These are phyloP conservation scores for Boletus coccyginus DNA, from an alignment of 768 basidiomycete genomes.

Conservation along the genomic window DNA sequence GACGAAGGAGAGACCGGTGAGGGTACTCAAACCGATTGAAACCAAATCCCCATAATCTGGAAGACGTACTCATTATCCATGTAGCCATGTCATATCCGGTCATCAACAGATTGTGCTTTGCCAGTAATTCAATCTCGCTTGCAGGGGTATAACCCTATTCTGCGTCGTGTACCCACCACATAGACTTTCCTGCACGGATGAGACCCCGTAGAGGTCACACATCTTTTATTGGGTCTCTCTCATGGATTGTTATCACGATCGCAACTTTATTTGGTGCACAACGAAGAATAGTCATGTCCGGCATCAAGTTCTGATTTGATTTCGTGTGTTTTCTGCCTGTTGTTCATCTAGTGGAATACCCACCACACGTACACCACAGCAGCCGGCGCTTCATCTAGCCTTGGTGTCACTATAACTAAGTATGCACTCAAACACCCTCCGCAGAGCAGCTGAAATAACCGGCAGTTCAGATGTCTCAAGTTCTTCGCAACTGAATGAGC, in stretches of 20 bases:
- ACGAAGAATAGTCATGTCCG: not conserved
- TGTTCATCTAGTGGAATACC: not conserved
- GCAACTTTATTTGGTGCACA: not conserved
- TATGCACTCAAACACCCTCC: slow-evolving; percentile 18
- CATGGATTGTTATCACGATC: not conserved
- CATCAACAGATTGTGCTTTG: not conserved
- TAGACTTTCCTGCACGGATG: too few species aligned
- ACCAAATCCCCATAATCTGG: slow-evolving; percentile 13
- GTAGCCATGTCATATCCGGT: not conserved
- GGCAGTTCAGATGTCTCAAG: not conserved
- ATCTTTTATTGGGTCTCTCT: too few species aligned
- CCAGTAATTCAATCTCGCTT: not conserved
- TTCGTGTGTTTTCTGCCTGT: not conserved
- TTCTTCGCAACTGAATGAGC: not conserved
- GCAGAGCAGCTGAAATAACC: not conserved
- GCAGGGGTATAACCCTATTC: too few species aligned
- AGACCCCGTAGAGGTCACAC: not conserved
- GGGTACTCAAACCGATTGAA: slow-evolving; percentile 38
- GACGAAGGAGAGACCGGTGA: slow-evolving; percentile 56
- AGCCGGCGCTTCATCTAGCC: slow-evolving; percentile 36
- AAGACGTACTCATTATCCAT: not conserved
- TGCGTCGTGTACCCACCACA: too few species aligned
- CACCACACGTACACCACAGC: not conserved
- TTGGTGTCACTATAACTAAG: slow-evolving; percentile 33
- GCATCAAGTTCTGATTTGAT: not conserved